Conservation (phyloP, 352 stramenopile species). For the Phytophthora crassamura region DNA sequence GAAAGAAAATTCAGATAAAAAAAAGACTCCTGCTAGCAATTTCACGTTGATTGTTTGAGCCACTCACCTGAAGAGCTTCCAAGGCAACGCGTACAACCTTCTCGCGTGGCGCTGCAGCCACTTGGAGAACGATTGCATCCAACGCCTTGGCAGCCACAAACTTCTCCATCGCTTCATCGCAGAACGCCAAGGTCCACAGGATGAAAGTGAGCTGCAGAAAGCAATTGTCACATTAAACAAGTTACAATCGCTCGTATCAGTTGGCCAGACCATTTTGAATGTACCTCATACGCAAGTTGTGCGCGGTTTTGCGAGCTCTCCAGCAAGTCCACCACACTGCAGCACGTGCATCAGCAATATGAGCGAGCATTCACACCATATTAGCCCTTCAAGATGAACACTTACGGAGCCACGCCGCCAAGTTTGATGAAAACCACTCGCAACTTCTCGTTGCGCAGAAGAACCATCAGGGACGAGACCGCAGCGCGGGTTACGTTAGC, state of each 20-base stretch:
- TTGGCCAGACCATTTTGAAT: not conserved
- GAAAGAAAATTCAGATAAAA: constrained; percentile 1
- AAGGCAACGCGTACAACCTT: constrained; percentile 97
- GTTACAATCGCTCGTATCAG: not conserved
- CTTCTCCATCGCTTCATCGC: constrained; percentile 80
- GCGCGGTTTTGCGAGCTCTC: constrained; percentile 85
- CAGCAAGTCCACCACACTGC: constrained; percentile 74
- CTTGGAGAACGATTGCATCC: constrained; percentile 78
- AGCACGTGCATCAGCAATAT: constrained; percentile 4
- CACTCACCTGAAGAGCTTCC: constrained; percentile 86
- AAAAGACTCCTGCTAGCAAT: not conserved
- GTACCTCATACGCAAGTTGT: constrained; percentile 95
- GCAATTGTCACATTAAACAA: not conserved
- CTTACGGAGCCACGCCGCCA: constrained; percentile 91
- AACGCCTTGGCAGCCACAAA: constrained; percentile 74
- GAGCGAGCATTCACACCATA: constrained; percentile 2
- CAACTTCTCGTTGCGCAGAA: constrained; percentile 90
- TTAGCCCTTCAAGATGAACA: constrained; percentile 13
- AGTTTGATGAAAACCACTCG: constrained; percentile 92
- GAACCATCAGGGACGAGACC: constrained; percentile 92
- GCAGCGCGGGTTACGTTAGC: constrained; percentile 84
- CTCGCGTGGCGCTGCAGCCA: constrained; percentile 94
- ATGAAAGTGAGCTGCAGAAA: constrained; percentile 93
- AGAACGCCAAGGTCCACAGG: constrained; percentile 97
- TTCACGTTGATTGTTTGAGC: not conserved